Evolutionary conservation across 148 eudicot species (phyloP).

Genomic region (Rheum nobile): DNA sequence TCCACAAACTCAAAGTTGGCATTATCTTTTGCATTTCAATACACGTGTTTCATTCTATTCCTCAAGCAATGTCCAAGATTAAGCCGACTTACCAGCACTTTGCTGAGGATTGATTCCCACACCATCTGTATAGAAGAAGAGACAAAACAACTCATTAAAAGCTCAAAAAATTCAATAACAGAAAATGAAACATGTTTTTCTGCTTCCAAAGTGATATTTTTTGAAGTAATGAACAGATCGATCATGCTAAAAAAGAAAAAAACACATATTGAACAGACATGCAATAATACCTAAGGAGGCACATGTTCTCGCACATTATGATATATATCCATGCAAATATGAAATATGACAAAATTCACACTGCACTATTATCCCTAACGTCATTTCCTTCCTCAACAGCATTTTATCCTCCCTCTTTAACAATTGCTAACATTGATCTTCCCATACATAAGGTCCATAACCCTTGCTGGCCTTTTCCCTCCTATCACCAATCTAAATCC

Average conservation of each 20-base stretch:
- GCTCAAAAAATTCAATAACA: background rate
- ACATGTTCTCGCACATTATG: background rate
- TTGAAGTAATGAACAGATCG: background rate
- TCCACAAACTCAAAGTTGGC: background rate
- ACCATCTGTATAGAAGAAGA: slow-evolving; percentile 57
- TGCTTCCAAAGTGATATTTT: background rate
- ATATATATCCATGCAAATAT: background rate
- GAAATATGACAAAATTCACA: background rate
- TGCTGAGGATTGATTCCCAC: slow-evolving; percentile 99
- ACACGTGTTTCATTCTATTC: background rate
- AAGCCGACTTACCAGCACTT: slow-evolving; percentile 70
- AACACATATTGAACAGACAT: background rate
- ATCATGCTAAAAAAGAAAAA: background rate
- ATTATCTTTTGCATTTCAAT: background rate
- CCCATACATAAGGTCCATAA: too few relatives aligned
- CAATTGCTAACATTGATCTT: too few relatives aligned
- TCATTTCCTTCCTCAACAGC: background rate
- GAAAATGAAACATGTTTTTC: background rate
- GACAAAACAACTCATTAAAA: background rate
- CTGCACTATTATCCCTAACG: background rate
- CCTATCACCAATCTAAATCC: background rate
- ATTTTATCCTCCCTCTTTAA: too few relatives aligned
- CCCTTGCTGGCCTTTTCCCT: background rate
- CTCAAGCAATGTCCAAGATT: background rate
- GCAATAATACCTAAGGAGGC: background rate